phyloP scores from a whole-genome alignment of 1,284 basidiomycete species.

The Puccinia polysora region DNA sequence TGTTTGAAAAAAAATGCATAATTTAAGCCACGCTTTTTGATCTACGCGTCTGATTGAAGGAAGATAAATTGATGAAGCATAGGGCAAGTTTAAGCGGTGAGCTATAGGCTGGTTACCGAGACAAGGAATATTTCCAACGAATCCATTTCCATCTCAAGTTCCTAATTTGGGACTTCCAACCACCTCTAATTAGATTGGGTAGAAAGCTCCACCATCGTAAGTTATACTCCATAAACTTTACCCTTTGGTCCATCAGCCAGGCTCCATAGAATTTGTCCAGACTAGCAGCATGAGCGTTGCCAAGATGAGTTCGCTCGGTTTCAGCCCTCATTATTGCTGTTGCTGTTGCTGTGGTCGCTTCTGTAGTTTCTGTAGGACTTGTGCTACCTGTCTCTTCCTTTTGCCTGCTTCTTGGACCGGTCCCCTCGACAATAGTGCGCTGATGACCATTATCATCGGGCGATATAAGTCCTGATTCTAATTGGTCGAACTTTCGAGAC shows the following conservation, averaged over 20 bases:
- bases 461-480: constrained; percentile 29
- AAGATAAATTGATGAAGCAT: too few species aligned
- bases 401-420: too few species aligned
- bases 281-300: neutral
- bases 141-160: constrained; percentile 25
- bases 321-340: neutral
- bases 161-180: constrained; percentile 11
- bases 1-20: too few species aligned
- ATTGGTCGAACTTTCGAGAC: constrained; percentile 46
- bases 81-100: too few species aligned
- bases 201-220: constrained; percentile 14
- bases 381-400: too few species aligned
- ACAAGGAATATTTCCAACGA: constrained; percentile 15
- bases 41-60: too few species aligned
- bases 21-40: too few species aligned
- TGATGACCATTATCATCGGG: too few species aligned
- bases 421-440: too few species aligned
- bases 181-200: constrained; percentile 10
- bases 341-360: neutral
- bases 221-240: constrained; percentile 6
- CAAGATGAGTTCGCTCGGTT: neutral
- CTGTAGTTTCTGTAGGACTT: neutral
- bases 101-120: too few species aligned
- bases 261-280: constrained; percentile 18
- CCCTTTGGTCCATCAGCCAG: constrained; percentile 13